Base-by-base conservation (phyloP, 495 filamentous ascomycete species). In the Aspergillus baeticus region DNA sequence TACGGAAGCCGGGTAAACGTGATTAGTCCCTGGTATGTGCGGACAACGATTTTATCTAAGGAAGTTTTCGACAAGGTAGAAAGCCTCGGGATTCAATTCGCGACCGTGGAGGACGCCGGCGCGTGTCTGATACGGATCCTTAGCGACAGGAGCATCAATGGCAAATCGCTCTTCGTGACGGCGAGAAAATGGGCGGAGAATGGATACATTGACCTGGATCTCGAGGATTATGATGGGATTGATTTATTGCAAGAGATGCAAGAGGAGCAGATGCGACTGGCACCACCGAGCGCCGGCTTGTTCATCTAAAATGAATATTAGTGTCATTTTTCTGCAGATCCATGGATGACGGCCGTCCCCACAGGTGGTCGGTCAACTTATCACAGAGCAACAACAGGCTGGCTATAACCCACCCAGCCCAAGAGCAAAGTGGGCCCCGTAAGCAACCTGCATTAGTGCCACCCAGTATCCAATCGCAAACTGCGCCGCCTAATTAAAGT, bases 11-110 rank as follows among this genome's bases (percentile, higher is more conserved):
- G 63, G 0, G 57, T 61, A 3, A 66, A 66, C 36, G 29, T 63
- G 1, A 66, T 66, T 15, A 63, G 57, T 1, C 63, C 63, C 5
- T 66, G 63, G 63, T 66, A 66, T 13, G 60, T 66, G 4, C 60
- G 61, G 21, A 66, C 63, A 11, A 66, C 59, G 11, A 66, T 66
- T 15, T 54, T 66, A 10, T 59, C 60, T 1, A 43, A 61, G 0
- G 26, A 29, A 29, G 8, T 8, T 8, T 29, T 29, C 26, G 8
- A 29, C 26, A 29, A 8, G 4, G 8, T 29, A 3, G 26, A 55
- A 63, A 26, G 48, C 46, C 1, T 59, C 10, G 63, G 63, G 0
- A 60, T 66, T 1, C 26, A 61, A 10, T 60, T 63, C 26, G 63
- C 63, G 8, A 39, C 57, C 10, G 39, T 55, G 1, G 15, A 37